phyloP scores from a whole-genome alignment of 192 early-diverging fungal species.

The Entrophospora sp. region DNA sequence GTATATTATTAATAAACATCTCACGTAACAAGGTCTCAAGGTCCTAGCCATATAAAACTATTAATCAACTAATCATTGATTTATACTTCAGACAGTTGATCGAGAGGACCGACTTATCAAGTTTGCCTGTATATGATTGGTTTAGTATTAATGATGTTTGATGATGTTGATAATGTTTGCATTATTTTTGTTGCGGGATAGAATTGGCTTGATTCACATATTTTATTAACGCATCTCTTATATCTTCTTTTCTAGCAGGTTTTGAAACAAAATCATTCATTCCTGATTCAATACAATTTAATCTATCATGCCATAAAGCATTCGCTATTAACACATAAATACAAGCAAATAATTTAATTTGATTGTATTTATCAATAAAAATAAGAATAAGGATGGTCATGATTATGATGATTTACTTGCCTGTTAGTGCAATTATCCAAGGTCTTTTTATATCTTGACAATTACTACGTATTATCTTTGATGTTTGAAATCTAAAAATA shows the following conservation, averaged over 20 bases:
- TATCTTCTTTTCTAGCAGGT: slow-evolving; percentile 39
- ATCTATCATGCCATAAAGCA: slow-evolving; percentile 29
- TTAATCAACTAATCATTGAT: too few species aligned
- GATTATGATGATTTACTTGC: not conserved
- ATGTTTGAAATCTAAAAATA: slow-evolving; percentile 19
- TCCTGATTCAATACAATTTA: slow-evolving; percentile 32
- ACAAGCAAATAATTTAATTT: slow-evolving; percentile 3
- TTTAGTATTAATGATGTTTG: too few species aligned
- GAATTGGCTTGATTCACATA: slow-evolving; percentile 2
- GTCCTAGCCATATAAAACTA: too few species aligned
- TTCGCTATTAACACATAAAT: slow-evolving; percentile 29
- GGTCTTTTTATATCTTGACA: slow-evolving; percentile 22
- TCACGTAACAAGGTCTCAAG: too few species aligned
- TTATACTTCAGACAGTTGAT: too few species aligned
- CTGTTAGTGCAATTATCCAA: slow-evolving; percentile 14
- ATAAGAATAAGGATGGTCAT: not conserved
- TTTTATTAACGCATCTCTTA: slow-evolving; percentile 14
- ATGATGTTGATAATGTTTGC: too few species aligned
- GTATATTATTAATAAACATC: too few species aligned
- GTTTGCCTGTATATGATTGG: too few species aligned
- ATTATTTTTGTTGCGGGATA: too few species aligned
- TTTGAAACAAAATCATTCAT: slow-evolving; percentile 47
- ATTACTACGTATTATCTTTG: slow-evolving; percentile 22
- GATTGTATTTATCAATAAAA: not conserved
- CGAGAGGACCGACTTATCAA: too few species aligned